Base-by-base conservation (phyloP, 495 filamentous ascomycete genomes). In the Xylaria venustula region DNA sequence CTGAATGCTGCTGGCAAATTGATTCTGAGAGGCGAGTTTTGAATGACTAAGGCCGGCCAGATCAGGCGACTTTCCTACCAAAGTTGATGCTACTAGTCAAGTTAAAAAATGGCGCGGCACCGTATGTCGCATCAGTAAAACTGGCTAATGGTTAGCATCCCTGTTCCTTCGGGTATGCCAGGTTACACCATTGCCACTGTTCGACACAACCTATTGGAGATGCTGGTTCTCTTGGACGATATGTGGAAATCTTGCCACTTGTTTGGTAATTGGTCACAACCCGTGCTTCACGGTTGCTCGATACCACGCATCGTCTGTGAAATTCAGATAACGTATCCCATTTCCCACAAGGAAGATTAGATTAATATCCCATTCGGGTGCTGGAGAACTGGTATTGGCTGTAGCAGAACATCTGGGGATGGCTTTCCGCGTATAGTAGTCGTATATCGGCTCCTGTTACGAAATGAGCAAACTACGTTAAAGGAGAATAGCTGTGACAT, bases 271-370 rank as follows among this genome's bases (percentile, higher is more conserved):
- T 40, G 3, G 9, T 15, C 20, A 32, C 4, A 32, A 40, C 20
- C 28, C 11, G 50, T 26, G 17, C 5, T 3, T 19, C 22, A 4
- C 19, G 3, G 17, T 45, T 7, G 20, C 50, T 15, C 50, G 17
- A n/a, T 53, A 53, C 50, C 50, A 53, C 5, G n/a, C 50, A 11
- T 53, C 50, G n/a, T 32, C 11, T 20, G 50, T 40, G 30, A 32
- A n/a, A 20, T 26, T 20, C 32, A 9, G 25, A 14, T 30, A 53
- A 40, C 6, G 23, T 11, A 53, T 32, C 7, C 50, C 50, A 32
- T 53, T 53, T 22, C 50, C 50, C 6, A 17, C 20, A 6, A 53
- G 34, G 34, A 53, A 32, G 15, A 53, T 25, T 17, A 53, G 12
- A n/a, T 22, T 20, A 3, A 40, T 1, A 7, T 53, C 50, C 7